Percentiles rank a stretch among this genome's conserved stretches.
phyloP scores from a whole-genome alignment of 2,329 filamentous ascomycete genomes.

The Aspergillus luchuensis region DNA sequence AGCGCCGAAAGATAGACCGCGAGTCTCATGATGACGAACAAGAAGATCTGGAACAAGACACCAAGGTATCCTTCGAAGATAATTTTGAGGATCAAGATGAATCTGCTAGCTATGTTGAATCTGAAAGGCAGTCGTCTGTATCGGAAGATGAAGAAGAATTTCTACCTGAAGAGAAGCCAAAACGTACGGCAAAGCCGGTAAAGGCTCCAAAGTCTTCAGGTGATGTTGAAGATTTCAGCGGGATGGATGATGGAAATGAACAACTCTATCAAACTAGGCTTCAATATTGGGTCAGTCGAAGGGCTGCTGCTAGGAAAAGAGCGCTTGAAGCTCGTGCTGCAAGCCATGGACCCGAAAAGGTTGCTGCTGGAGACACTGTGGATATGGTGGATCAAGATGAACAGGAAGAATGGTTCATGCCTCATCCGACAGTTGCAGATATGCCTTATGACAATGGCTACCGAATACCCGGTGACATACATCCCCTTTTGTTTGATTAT shows the following conservation, averaged over 20 bases:
- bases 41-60: conserved; percentile 11
- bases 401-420: conserved; percentile 73
- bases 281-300: conserved; percentile 69
- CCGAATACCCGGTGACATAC: conserved; percentile 87
- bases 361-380: conserved; percentile 28
- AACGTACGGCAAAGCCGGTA: conserved; percentile 19
- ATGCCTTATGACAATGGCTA: conserved; percentile 73
- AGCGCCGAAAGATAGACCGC: conserved; percentile 38
- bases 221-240: conserved; percentile 58
- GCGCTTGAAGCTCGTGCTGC: conserved; percentile 39
- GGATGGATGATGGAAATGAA: conserved; percentile 88
- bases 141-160: conserved; percentile 42
- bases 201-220: conserved; percentile 36
- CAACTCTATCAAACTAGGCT: conserved; percentile 74
- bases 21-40: not conserved
- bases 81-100: conserved; percentile 37
- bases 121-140: conserved; percentile 29
- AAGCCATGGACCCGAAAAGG: not conserved
- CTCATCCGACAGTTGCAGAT: conserved; percentile 80
- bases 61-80: conserved; percentile 16
- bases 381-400: conserved; percentile 44
- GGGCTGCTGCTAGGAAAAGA: conserved; percentile 61
- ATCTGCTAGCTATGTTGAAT: conserved; percentile 37
- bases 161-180: conserved; percentile 32
- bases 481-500: conserved; percentile 89